Base-by-base conservation (phyloP, 805 yeast genomes). In the Novakomyces olei region DNA sequence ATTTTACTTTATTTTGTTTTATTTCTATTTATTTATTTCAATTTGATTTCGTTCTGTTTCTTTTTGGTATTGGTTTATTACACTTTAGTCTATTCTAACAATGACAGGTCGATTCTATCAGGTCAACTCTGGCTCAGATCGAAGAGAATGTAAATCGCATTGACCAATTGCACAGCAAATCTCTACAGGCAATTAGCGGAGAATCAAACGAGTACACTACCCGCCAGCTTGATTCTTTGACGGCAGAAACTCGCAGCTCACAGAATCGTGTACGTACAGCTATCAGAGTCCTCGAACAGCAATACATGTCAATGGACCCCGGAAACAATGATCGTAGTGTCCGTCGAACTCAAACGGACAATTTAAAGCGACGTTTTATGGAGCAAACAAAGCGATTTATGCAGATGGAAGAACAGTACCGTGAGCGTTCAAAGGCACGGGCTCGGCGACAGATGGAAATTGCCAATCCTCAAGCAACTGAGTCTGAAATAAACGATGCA, bases 361-460 rank as follows among this genome's bases (percentile, higher is more conserved):
- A 75, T 48, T 65, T 75, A 35, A 76, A 91, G 61, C 72, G 70
- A 47, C 71, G 75, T 49, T 88, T 88, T 51, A 68, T 83, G 64
- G 69, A 71, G 41, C 65, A 75, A 37, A 85, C 88, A 49, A 88
- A 80, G 54, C 80, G 71, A 49, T 80, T 78, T 58, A 70, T 91
- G 54, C 65, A 71, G 46, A 68, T 78, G 41, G 96, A 88, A 55
- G 80, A 79, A 39, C 69, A 74, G 46, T 81, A 78, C 60, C 67
- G 81, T 43, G 81, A 75, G 51, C 70, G 74, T 45, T 79, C 78
- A 52, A 72, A 75, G 51, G 69, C 69, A 39, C 92, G 78, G 49
- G 93, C 94, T 32, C 83, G 74, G 46, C 72, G 93, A 53, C 96
- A 85, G 63, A 83, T 75, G 60, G 72, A 70, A 49, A 78, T 88